phyloP scores from a whole-genome alignment of 2,329 filamentous ascomycete genomes.

The Sarocladiaceae sp. region DNA sequence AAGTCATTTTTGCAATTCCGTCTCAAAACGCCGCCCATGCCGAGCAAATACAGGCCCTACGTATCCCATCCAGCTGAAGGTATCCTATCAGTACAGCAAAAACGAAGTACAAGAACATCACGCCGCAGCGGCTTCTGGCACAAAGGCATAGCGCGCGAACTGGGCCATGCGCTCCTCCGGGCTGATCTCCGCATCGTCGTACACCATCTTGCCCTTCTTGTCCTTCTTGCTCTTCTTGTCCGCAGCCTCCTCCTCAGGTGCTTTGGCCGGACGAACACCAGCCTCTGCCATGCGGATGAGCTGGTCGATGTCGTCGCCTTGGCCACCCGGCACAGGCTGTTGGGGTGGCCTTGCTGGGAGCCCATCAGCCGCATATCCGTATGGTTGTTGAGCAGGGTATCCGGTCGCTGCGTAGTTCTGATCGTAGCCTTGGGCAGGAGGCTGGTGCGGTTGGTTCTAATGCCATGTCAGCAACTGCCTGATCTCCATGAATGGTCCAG shows the following conservation, averaged over 20 bases:
- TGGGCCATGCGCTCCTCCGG: constrained; percentile 86
- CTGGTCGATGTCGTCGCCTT: constrained; percentile 58
- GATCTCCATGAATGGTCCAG: background rate
- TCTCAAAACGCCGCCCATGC: constrained; percentile 10
- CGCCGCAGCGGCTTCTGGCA: constrained; percentile 15
- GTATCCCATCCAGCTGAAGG: constrained; percentile 5
- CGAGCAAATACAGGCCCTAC: background rate
- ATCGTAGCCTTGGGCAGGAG: constrained; percentile 15
- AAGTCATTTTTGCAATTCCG: constrained; percentile 6
- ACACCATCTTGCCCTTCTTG: constrained; percentile 67
- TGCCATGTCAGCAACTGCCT: constrained; percentile 15
- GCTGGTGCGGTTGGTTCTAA: constrained; percentile 34
- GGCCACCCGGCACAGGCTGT: constrained; percentile 28
- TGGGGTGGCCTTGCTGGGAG: constrained; percentile 40
- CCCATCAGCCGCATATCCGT: constrained; percentile 32
- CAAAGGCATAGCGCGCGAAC: constrained; percentile 67
- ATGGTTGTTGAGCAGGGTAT: constrained; percentile 17
- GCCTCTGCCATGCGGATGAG: constrained; percentile 60
- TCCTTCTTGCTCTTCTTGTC: constrained; percentile 66
- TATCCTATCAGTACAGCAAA: constrained; percentile 5
- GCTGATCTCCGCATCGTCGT: constrained; percentile 71
- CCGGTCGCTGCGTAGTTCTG: constrained; percentile 11
- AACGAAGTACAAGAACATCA: background rate
- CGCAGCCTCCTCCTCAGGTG: constrained; percentile 33
- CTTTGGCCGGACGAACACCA: constrained; percentile 42